Conservation (phyloP, 495 filamentous ascomycete genomes). For the Aspergillus homomorphus region DNA sequence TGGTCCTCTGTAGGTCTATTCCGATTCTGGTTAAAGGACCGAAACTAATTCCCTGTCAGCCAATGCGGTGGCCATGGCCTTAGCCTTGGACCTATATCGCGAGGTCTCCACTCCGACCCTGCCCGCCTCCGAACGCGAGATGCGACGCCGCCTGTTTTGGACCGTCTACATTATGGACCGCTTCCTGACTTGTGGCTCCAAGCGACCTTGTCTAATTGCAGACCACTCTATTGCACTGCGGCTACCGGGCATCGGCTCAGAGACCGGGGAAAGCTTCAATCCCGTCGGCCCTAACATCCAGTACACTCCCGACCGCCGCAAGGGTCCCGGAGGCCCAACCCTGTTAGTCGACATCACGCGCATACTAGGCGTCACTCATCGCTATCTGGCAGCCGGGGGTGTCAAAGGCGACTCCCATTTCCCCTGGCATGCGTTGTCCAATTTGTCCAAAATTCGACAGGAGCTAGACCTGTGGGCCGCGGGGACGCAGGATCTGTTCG, state of each 20-base stretch:
- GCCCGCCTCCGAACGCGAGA: conserved; percentile 66
- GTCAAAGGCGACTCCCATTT: conserved; percentile 87
- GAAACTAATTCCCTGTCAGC: conserved; percentile 40
- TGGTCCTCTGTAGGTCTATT: conserved; percentile 64
- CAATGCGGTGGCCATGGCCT: conserved; percentile 74
- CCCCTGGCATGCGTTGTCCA: conserved; percentile 82
- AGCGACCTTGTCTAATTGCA: conserved; percentile 69
- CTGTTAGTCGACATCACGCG: conserved; percentile 80
- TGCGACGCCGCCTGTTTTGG: conserved; percentile 75
- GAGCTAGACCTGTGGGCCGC: conserved; percentile 83
- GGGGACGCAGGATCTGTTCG: conserved; percentile 74
- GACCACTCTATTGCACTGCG: conserved; percentile 72
- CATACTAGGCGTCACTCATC: conserved; percentile 77
- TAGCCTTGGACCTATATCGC: conserved; percentile 73
- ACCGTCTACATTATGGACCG: conserved; percentile 79
- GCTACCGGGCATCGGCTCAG: conserved; percentile 59
- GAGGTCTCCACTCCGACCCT: conserved; percentile 58
- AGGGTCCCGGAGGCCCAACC: conserved; percentile 63
- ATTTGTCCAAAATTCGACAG: conserved; percentile 78
- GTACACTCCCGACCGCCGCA: conserved; percentile 63
- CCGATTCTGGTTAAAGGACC: background rate
- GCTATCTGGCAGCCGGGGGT: conserved; percentile 78
- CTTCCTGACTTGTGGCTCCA: conserved; percentile 74
- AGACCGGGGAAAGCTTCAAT: conserved; percentile 70
- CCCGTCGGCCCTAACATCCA: conserved; percentile 64